These are phyloP conservation scores for Caryocar brasiliense DNA, from an alignment of 441 rosid species.

Conservation along the genomic window DNA sequence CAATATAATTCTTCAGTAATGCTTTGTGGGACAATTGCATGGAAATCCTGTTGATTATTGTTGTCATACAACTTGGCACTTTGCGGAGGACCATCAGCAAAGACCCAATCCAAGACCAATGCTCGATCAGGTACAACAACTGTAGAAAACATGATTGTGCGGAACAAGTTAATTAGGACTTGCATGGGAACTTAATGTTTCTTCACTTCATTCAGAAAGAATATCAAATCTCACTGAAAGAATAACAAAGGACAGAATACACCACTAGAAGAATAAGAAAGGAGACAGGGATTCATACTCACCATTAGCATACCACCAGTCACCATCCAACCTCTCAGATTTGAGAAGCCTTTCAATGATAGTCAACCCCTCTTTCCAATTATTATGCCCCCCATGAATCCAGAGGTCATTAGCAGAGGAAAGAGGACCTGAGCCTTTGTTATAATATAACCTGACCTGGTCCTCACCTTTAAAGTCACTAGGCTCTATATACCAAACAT, in stretches of 20 bases:
- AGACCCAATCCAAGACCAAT: conserved; percentile 79
- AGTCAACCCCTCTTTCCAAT: conserved; percentile 69
- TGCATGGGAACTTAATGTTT: not conserved
- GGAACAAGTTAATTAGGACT: not conserved
- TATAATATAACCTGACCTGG: conserved; percentile 52
- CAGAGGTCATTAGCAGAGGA: conserved; percentile 59
- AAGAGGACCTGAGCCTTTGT: conserved; percentile 69
- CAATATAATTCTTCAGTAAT: conserved; percentile 50
- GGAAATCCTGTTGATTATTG: conserved; percentile 66
- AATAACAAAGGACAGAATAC: not conserved
- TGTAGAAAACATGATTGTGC: conserved; percentile 26
- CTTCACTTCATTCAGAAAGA: not conserved
- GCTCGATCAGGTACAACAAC: conserved; percentile 62
- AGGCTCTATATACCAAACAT: conserved; percentile 74
- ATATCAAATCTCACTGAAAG: not conserved
- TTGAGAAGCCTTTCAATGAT: conserved; percentile 47
- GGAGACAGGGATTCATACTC: conserved; percentile 4
- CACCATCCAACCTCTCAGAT: conserved; percentile 39
- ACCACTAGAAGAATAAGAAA: not conserved
- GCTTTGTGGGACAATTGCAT: conserved; percentile 49
- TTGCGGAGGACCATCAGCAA: conserved; percentile 82
- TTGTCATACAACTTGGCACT: conserved; percentile 68
- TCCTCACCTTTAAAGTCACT: conserved; percentile 50
- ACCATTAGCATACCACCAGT: conserved; percentile 91
- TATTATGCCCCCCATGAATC: conserved; percentile 83